phyloP scores from a whole-genome alignment of 768 basidiomycete genomes.

The Tulasnella sp. region DNA sequence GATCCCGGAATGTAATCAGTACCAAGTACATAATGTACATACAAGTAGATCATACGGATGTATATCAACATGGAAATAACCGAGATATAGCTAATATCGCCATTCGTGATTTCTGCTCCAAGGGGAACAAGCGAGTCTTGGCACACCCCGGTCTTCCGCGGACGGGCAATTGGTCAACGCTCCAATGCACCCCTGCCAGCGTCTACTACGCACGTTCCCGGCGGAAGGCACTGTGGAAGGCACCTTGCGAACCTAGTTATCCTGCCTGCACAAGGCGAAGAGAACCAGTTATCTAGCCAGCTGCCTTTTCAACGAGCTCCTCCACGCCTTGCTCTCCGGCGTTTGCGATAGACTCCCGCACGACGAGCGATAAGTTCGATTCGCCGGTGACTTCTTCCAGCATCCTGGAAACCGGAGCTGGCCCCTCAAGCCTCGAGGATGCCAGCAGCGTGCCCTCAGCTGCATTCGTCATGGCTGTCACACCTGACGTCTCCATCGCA shows the following conservation, averaged over 20 bases:
- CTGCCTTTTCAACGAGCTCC: constrained; percentile 7
- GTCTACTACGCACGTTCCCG: not conserved
- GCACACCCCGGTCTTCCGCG: not conserved
- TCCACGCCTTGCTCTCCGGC: constrained; percentile 23
- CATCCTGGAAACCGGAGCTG: not conserved
- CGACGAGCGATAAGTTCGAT: constrained; percentile 6
- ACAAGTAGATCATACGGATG: not conserved
- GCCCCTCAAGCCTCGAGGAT: constrained; percentile 2
- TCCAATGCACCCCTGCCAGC: not conserved
- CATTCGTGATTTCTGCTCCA: not conserved
- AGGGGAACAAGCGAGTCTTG: not conserved
- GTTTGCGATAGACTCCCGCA: constrained; percentile 26
- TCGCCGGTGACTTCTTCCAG: constrained; percentile 9
- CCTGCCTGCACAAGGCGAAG: not conserved
- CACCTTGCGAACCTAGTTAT: not conserved
- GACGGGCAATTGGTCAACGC: not conserved
- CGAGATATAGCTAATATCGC: not conserved
- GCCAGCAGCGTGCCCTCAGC: not conserved
- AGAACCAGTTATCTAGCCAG: not conserved
- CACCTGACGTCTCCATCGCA: constrained; percentile 9
- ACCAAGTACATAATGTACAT: not conserved
- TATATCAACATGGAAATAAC: not conserved
- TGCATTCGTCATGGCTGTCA: constrained; percentile 6
- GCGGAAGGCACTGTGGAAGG: not conserved
- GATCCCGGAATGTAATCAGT: not conserved